Percentiles rank a stretch among this genome's conserved stretches.
Evolutionary conservation across 2,329 filamentous ascomycete species (phyloP).

Genomic region (Emergomyces pasteurianus): DNA sequence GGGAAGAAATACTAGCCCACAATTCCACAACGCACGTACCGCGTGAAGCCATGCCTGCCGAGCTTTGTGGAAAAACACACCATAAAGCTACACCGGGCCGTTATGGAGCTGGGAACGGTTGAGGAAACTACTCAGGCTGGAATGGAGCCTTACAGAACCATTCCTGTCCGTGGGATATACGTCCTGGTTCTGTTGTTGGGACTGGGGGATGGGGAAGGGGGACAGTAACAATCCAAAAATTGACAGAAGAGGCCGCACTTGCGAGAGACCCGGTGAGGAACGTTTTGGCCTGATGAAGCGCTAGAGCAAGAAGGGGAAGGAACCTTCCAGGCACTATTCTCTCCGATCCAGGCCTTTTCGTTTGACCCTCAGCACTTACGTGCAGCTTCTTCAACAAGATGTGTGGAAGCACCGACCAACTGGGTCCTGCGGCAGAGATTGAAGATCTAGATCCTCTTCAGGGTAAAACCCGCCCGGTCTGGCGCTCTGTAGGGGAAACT

Average conservation of each 20-base stretch:
- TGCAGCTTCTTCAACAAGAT: neutral
- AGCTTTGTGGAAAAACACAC: neutral
- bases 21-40: neutral
- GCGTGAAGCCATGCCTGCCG: neutral
- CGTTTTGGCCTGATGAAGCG: neutral
- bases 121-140: neutral
- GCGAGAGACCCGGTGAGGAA: neutral
- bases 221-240: neutral
- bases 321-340: neutral
- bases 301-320: neutral
- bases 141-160: neutral
- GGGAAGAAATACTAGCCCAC: neutral
- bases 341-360: neutral
- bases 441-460: neutral
- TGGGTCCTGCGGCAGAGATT: neutral
- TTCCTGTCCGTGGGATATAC: neutral
- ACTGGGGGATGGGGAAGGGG: no score
- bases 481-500: neutral
- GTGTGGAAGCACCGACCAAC: neutral
- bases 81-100: neutral
- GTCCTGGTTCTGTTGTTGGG: neutral
- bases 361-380: neutral
- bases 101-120: neutral
- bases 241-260: neutral
- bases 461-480: neutral